A percentile compares a stretch with the other conserved stretches of the same genome.
Evolutionary conservation across 352 stramenopile species (phyloP).

Genomic region (Globisporangium acanthophoron): DNA sequence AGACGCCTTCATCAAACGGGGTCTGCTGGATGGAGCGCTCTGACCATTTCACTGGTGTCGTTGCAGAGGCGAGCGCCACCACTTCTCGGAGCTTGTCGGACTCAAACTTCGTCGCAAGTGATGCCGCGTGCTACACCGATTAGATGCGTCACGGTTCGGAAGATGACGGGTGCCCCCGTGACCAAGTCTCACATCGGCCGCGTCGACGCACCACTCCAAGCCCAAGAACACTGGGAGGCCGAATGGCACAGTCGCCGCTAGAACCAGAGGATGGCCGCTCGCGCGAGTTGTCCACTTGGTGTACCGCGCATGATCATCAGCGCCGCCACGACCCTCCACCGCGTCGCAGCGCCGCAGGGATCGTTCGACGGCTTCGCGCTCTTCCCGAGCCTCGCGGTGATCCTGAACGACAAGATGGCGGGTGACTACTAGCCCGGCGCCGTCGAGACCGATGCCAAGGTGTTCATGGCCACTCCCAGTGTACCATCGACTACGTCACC

Average conservation of each 20-base stretch:
- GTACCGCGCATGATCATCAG: background rate
- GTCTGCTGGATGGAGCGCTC: too few relatives aligned
- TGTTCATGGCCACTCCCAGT: too few relatives aligned
- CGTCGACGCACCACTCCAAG: background rate
- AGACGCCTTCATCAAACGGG: too few relatives aligned
- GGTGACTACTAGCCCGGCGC: constrained; percentile 6
- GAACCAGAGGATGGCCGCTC: background rate
- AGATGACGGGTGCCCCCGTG: too few relatives aligned
- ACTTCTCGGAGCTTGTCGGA: too few relatives aligned
- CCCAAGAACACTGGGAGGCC: too few relatives aligned
- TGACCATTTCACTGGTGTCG: too few relatives aligned
- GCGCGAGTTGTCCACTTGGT: background rate
- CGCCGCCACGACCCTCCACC: constrained; percentile 1
- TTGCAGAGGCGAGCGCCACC: too few relatives aligned
- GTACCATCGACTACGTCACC: background rate
- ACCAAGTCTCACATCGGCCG: background rate
- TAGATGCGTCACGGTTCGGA: too few relatives aligned
- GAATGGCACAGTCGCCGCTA: too few relatives aligned
- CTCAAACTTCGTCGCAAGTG: too few relatives aligned
- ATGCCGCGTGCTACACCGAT: background rate
- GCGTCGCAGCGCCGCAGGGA: background rate
- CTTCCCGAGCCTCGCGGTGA: background rate
- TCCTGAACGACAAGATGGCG: constrained; percentile 6
- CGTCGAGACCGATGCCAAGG: background rate
- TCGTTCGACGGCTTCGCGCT: background rate